Base-by-base conservation (phyloP, 2,329 filamentous ascomycete genomes). In the Herpotrichia juniperi region DNA sequence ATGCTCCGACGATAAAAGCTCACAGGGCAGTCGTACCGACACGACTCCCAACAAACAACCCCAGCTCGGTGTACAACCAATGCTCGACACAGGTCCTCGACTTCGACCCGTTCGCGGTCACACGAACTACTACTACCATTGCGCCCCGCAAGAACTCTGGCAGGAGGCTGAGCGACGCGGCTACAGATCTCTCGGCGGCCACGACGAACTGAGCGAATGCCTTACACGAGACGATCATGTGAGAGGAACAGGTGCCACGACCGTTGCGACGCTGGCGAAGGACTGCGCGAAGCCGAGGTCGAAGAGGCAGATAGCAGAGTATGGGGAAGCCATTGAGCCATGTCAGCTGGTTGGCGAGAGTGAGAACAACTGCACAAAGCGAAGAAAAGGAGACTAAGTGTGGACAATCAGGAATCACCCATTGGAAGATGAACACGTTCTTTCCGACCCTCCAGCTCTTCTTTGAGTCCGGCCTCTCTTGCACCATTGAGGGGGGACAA, bases 41-140 rank as follows among this genome's bases (percentile, higher is more conserved):
- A 17, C 34, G n/a, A 10, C n/a, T 17, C 6, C 4, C n/a, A 19
- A 28, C 26, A 37, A 37, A 9, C 17, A 21, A 19, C 4, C 17
- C 34, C 34, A 19, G 21, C 21, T 7, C 16, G 14, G 31, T 12
- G 17, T 37, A 7, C 34, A 37, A 7, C 34, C 12, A 10, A 37
- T 17, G 17, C 34, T 21, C 17, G 34, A 37, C 21, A 17, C 5
- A 5, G 17, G 12, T 17, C 12, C 5, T 37, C 11, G 17, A 10
- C 6, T 3, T 17, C 34, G 3, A 14, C 34, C 8, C 11, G 4
- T 5, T 37, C 6, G 34, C 17, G 5, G 21, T 5, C 34, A 37
- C 37, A 69, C 66, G 66, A 53, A 62, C 37, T 69, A 68, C 37
- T 69, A 68, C 28, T 68, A 68, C 47, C 49, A 42, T 22, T 68